Conservation (phyloP, 2,329 filamentous ascomycete species). For the Sphaerostilbella broomeana region DNA sequence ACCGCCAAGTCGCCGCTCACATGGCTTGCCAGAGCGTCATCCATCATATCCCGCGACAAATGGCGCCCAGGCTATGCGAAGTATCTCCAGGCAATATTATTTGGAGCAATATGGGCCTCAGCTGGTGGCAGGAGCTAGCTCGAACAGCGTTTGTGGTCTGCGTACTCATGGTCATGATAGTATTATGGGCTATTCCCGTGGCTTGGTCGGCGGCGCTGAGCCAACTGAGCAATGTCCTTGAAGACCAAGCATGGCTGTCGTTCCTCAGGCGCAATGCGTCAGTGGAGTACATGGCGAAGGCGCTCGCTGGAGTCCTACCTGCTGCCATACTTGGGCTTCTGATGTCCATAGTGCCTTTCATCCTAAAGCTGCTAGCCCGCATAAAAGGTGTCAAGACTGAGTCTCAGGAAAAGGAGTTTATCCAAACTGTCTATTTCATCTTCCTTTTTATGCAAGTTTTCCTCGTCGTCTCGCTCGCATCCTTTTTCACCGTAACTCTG, state of each 20-base stretch:
- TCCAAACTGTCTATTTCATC: slow-evolving; percentile 86
- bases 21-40: slow-evolving; percentile 94
- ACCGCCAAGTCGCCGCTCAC: slow-evolving; percentile 92
- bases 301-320: slow-evolving; percentile 79
- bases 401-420: slow-evolving; percentile 68
- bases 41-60: slow-evolving; percentile 86
- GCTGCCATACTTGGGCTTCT: slow-evolving; percentile 69
- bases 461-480: slow-evolving; percentile 81
- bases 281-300: slow-evolving; percentile 55
- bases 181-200: slow-evolving; percentile 87
- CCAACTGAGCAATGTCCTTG: slow-evolving; percentile 65
- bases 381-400: slow-evolving; percentile 79
- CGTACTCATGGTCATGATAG: slow-evolving; percentile 65
- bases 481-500: slow-evolving; percentile 60
- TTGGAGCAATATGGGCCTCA: slow-evolving; percentile 96
- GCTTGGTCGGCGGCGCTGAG: slow-evolving; percentile 79
- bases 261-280: slow-evolving; percentile 59
- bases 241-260: slow-evolving; percentile 58
- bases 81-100: slow-evolving; percentile 88
- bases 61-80: slow-evolving; percentile 88
- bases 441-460: slow-evolving; percentile 96
- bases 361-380: slow-evolving; percentile 65
- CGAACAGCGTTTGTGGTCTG: slow-evolving; percentile 59
- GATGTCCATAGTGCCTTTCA: slow-evolving; percentile 71
- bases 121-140: slow-evolving; percentile 86